Base-by-base conservation (phyloP, 2,329 filamentous ascomycete genomes). In the Colletotrichum sp. region DNA sequence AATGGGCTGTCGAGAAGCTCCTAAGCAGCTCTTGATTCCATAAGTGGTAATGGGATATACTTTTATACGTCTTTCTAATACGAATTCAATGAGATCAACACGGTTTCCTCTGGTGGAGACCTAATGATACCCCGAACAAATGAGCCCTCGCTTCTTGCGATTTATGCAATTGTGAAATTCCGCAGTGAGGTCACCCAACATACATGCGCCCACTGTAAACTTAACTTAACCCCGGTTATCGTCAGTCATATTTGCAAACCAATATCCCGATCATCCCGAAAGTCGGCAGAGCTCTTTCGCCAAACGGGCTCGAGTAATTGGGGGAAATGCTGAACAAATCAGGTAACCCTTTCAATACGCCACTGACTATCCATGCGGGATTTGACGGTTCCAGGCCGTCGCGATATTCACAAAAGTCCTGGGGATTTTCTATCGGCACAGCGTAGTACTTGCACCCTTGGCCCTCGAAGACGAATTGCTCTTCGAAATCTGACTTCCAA, bases 1-100 rank as follows among this genome's bases (percentile, higher is more conserved):
- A 90, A 79, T 94, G 92, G 92, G 92, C 92, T 2, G 92, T 94
- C 7, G 90, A 93, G 82, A 93, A 93, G 84, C 85, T 94, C 63
- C 82, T 94, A 78, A 90, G 87, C 80, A 89, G 83, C 79, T 85
- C 83, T 74, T 90, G 83, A 84, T 32, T 39, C n/a, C 1, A 32
- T 2, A 32, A 32, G 18, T 28, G 28, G n/a, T 30, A 32, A 48
- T 28, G 18, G 4, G 26, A 57, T n/a, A 21, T 21, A 30, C 10
- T 8, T 28, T 28, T 43, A 30, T 26, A 16, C 55, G 43, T 18
- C 30, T 43, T 68, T 60, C 14, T 65, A 71, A 65, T 71, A 65
- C 59, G 57, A 71, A 39, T 26, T 60, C 52, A 68, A 66, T 57
- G 52, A 72, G 39, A 32, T 48, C n/a, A 52, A 43, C 30, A 43